Base-by-base conservation (phyloP, 2,329 filamentous ascomycete genomes). In the Microdochium trichocladiopsis region DNA sequence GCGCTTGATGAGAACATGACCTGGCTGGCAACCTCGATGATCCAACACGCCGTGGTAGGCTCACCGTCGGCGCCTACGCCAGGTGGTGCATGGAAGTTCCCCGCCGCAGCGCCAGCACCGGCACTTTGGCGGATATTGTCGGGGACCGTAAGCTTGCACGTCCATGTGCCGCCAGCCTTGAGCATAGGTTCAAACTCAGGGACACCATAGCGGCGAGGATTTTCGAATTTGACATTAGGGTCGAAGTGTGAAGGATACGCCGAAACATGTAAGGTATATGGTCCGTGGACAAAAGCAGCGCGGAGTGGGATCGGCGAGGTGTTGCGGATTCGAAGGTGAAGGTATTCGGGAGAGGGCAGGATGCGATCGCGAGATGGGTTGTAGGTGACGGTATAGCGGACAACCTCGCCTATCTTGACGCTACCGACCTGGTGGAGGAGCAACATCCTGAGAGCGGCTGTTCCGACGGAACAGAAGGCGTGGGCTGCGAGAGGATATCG, bases 181-280 rank as follows among this genome's bases (percentile, higher is more conserved):
- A 99, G 80, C 75, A 96, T 93, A 48, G 94, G 93, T 71, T 99
- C 94, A 63, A 94, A 99, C 61, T 95, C 88, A 16, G 94, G 94
- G 1, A 87, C 79, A 48, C 89, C 90, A 72, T 91, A 85, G 50
- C 77, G 76, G 50, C 84, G 80, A 1, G 86, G 79, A 50, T 86
- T 77, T 53, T 85, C 81, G 60, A 88, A 85, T 66, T 90, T 91
- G 58, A 78, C 75, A 69, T 96, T 91, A 2, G 93, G 90, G 62
- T 92, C 80, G 73, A 94, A 97, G 48, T 78, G 82, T 16, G 88
- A 79, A 1, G 93, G 90, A 62, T 95, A 95, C 23, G 91, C 88
- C 50, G 92, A 85, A 49, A 92, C 87, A 62, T 90, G 91, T 36
- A 97, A 79, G 1, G 86, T 95, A 66, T 99, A 99, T 1, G 94